A percentile compares a stretch with the other conserved stretches of the same genome.
phyloP scores from a whole-genome alignment of 257 asterid genomes.

The Petunia axillaris region DNA sequence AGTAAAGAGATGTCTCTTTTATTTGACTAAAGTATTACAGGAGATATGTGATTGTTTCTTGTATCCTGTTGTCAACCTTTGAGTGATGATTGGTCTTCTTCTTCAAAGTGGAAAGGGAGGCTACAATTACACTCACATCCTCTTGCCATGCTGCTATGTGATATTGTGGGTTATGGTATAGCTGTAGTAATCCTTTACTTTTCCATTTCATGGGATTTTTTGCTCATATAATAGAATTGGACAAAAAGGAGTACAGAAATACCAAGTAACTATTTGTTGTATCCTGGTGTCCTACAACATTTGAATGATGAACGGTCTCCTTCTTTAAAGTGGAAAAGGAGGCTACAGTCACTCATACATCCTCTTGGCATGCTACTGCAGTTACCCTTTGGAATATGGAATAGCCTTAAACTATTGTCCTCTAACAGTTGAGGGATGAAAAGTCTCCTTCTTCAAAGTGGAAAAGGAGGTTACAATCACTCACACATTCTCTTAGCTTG shows the following conservation, averaged over 20 bases:
- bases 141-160: neutral
- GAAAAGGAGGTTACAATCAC: conserved; percentile 42
- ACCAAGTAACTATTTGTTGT: neutral
- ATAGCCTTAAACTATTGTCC: conserved; percentile 30
- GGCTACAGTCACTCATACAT: conserved; percentile 15
- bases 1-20: too few relatives aligned
- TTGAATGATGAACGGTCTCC: neutral
- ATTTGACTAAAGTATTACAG: too few relatives aligned
- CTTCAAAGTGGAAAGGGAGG: conserved; percentile 38
- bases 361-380: neutral
- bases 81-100: neutral
- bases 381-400: conserved; percentile 1
- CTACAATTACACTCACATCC: conserved; percentile 38
- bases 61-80: neutral
- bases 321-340: conserved; percentile 19
- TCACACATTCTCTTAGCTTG: conserved; percentile 25
- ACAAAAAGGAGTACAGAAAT: neutral
- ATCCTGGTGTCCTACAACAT: neutral
- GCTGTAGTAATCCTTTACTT: too few relatives aligned
- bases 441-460: conserved; percentile 40
- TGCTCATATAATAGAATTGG: neutral
- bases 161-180: too few relatives aligned
- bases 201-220: too few relatives aligned
- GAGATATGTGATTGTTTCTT: neutral
- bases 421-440: conserved; percentile 38